These are phyloP conservation scores for Aphanomyces stellatus DNA, from an alignment of 352 stramenopile species.

Conservation along the genomic window DNA sequence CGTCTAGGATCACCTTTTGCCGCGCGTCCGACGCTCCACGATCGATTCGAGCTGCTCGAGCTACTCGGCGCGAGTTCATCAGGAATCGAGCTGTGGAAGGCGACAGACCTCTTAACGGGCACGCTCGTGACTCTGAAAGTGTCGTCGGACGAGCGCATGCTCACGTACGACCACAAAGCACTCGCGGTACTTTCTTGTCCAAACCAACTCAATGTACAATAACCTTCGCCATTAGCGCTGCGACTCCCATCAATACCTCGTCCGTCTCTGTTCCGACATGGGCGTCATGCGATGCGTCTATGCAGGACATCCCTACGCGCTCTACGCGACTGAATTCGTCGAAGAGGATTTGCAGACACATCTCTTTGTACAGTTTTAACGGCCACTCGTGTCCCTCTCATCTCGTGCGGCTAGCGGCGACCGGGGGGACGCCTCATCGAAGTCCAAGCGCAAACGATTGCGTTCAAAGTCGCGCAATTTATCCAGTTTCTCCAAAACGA, in stretches of 20 bases:
- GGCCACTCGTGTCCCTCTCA: not conserved
- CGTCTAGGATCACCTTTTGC: slow-evolving; percentile 13
- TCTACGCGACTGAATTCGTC: slow-evolving; percentile 4
- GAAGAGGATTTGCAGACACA: slow-evolving; percentile 1
- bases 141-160: not conserved
- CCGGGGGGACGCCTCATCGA: not conserved
- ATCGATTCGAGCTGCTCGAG: slow-evolving; percentile 9
- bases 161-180: slow-evolving; percentile 1
- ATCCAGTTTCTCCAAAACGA: slow-evolving; percentile 9
- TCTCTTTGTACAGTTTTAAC: slow-evolving; percentile 11
- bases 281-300: not conserved
- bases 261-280: not conserved
- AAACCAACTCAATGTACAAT: no score
- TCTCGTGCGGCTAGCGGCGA: not conserved
- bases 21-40: not conserved
- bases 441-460: not conserved
- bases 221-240: no score
- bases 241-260: no score
- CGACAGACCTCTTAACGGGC: not conserved
- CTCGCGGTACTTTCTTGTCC: not conserved
- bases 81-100: slow-evolving; percentile 11
- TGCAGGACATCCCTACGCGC: not conserved
- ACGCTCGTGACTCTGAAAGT: not conserved
- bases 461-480: not conserved
- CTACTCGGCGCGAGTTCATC: not conserved